Evolutionary conservation across 345 rosid genomes (phyloP).

Genomic region (Populus tremula): DNA sequence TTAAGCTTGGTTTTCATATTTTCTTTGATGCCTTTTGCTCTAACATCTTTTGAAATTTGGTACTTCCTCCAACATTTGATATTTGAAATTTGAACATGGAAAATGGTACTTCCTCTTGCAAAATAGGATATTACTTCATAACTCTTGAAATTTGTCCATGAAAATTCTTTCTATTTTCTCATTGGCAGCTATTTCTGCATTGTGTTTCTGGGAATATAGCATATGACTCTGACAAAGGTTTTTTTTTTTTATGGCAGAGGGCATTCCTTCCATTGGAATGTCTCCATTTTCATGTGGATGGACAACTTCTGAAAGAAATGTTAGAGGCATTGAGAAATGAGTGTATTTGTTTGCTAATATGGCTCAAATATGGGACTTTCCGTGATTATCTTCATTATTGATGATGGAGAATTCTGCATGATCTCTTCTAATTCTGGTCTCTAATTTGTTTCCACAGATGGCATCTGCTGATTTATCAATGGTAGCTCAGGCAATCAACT

Average conservation of each 20-base stretch:
- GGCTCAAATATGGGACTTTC: neutral
- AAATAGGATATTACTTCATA: neutral
- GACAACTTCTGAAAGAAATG: conserved; percentile 50
- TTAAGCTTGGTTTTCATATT: neutral
- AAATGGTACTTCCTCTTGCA: neutral
- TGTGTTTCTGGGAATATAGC: conserved; percentile 4
- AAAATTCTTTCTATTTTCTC: conserved; percentile 4
- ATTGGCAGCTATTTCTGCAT: conserved; percentile 4
- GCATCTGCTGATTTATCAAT: conserved; percentile 60
- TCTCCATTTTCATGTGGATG: conserved; percentile 60
- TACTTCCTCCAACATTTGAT: neutral
- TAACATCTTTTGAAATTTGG: neutral
- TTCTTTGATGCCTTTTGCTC: neutral
- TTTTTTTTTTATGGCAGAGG: conserved; percentile 56
- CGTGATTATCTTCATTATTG: conserved; percentile 1
- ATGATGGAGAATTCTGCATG: neutral
- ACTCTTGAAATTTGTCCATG: neutral
- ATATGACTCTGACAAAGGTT: conserved; percentile 12
- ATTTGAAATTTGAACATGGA: neutral
- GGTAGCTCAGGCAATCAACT: conserved; percentile 57
- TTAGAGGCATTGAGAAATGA: conserved; percentile 35
- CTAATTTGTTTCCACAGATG: conserved; percentile 42
- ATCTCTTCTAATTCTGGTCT: conserved; percentile 12
- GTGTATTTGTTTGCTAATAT: conserved; percentile 1
- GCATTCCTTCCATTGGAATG: conserved; percentile 81